Percentiles rank a stretch among this genome's conserved stretches.
phyloP scores from a whole-genome alignment of 2,329 filamentous ascomycete species.

The Cytospora mali region DNA sequence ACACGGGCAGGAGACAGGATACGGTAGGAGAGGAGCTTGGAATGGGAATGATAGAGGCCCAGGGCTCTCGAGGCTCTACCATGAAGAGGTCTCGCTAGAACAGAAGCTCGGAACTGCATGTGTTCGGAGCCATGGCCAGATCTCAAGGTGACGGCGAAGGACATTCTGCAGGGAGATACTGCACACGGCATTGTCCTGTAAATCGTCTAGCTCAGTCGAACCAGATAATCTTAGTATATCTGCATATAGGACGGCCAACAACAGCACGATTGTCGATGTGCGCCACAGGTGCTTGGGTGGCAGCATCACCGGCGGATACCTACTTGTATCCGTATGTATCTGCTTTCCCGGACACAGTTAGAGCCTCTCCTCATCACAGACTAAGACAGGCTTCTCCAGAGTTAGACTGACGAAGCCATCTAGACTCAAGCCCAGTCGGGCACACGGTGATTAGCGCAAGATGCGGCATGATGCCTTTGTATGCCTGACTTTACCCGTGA shows the following conservation, averaged over 20 bases:
- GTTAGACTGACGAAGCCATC: slow-evolving; percentile 14
- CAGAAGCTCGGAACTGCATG: slow-evolving; percentile 6
- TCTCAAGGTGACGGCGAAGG: slow-evolving; percentile 20
- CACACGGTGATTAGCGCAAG: slow-evolving; percentile 18
- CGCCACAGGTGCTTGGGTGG: slow-evolving; percentile 17
- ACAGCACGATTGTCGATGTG: slow-evolving; percentile 16
- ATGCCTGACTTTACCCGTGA: slow-evolving; percentile 12
- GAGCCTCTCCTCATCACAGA: slow-evolving; percentile 6
- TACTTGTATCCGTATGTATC: slow-evolving; percentile 6
- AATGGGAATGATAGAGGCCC: neutral
- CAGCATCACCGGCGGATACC: slow-evolving; percentile 15
- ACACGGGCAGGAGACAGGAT: slow-evolving; percentile 15
- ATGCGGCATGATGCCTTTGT: slow-evolving; percentile 23
- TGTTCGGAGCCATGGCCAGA: slow-evolving; percentile 18
- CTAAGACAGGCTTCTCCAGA: slow-evolving; percentile 5
- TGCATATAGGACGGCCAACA: slow-evolving; percentile 20
- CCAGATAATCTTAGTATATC: slow-evolving; percentile 17
- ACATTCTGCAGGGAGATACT: slow-evolving; percentile 18
- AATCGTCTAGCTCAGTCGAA: slow-evolving; percentile 8
- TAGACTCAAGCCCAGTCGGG: slow-evolving; percentile 18
- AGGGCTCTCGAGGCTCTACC: neutral
- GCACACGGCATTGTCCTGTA: slow-evolving; percentile 24
- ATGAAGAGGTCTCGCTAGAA: slow-evolving; percentile 4
- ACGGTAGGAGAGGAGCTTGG: slow-evolving; percentile 6
- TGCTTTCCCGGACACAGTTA: neutral